These are phyloP conservation scores for Sonneratia alba DNA, from an alignment of 345 rosid genomes.

Conservation along the genomic window DNA sequence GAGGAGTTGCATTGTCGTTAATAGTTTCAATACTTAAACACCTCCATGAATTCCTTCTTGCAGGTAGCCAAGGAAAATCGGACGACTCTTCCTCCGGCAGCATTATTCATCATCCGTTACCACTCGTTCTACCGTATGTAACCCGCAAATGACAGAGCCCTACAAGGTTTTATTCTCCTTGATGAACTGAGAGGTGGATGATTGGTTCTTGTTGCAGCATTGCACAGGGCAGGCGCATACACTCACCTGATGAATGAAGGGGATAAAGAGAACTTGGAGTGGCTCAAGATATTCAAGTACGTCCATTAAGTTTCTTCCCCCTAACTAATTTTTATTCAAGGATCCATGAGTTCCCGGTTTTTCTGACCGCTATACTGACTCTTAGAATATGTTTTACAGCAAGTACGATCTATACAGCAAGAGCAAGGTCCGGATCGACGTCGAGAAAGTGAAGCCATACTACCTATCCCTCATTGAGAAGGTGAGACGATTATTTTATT, in stretches of 20 bases:
- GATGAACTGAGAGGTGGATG: neutral
- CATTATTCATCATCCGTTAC: constrained; percentile 56
- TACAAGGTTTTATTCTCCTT: neutral
- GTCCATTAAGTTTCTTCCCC: neutral
- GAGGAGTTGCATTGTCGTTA: too few species aligned
- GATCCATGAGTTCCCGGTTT: neutral
- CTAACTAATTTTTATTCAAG: too few species aligned
- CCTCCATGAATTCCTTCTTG: too few species aligned
- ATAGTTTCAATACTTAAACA: too few species aligned
- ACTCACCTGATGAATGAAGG: constrained; percentile 56
- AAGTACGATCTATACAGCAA: constrained; percentile 80
- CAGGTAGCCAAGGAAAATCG: constrained; percentile 59
- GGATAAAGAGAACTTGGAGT: constrained; percentile 52
- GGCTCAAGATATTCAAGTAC: constrained; percentile 78
- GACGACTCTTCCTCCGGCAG: constrained; percentile 59
- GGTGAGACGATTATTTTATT: constrained; percentile 8
- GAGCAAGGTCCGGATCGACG: constrained; percentile 61
- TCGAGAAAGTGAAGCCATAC: constrained; percentile 66
- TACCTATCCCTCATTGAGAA: constrained; percentile 57
- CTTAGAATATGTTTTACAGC: constrained; percentile 22
- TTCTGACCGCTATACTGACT: neutral
- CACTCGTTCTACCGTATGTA: constrained; percentile 77
- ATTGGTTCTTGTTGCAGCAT: constrained; percentile 26
- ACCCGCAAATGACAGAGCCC: neutral
- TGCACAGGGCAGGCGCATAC: constrained; percentile 59